Evolutionary conservation across 306 rosid genomes (phyloP).

Genomic region (Malus fusca): DNA sequence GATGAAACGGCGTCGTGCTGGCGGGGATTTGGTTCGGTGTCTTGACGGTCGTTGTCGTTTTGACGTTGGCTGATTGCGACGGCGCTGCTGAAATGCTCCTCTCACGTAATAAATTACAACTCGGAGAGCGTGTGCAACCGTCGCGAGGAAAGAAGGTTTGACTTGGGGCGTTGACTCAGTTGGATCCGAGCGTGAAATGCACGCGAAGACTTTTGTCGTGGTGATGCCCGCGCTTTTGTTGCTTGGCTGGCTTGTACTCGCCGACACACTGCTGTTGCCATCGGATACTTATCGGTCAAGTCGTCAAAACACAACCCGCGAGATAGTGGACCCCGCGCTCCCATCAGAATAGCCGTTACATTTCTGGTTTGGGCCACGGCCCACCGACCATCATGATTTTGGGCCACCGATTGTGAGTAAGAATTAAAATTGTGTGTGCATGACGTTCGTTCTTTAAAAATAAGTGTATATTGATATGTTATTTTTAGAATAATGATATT

Average conservation of each 20-base stretch:
- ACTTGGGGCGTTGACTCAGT: neutral
- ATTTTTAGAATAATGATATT: no score
- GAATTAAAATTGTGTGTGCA: no score
- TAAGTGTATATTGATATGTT: no score
- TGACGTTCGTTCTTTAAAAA: no score
- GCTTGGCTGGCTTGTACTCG: conserved; percentile 5
- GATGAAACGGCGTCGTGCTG: conserved; percentile 31
- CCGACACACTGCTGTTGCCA: conserved; percentile 28
- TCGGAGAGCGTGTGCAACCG: neutral
- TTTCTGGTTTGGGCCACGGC: neutral
- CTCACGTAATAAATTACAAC: neutral
- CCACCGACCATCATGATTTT: neutral
- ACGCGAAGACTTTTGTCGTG: neutral
- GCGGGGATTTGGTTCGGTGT: neutral
- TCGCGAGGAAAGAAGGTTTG: neutral
- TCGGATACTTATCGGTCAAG: neutral
- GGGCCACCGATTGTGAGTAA: no score
- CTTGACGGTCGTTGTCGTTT: neutral
- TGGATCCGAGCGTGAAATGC: neutral
- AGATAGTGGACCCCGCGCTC: neutral
- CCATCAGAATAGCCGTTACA: neutral
- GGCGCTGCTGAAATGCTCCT: conserved; percentile 12
- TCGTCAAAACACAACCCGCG: neutral
- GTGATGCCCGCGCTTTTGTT: neutral
- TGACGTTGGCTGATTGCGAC: conserved; percentile 28